Base-by-base conservation (phyloP, 345 rosid genomes). In the Combretum micranthum region DNA sequence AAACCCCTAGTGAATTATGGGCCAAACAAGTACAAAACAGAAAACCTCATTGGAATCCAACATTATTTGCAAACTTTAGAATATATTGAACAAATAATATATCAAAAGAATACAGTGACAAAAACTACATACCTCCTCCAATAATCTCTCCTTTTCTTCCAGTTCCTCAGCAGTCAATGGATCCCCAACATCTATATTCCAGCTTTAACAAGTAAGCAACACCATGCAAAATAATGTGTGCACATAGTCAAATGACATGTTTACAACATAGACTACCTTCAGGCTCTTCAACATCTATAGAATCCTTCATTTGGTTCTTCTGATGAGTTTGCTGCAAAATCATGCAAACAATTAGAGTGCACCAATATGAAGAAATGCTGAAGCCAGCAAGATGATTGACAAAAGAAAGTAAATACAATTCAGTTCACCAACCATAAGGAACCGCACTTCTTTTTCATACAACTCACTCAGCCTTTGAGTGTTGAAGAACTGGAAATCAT, bases 361-460 rank as follows among this genome's bases (percentile, higher is more conserved):
- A 54, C 3, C 16, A 17, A 45, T 45, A 23, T 20, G 17, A 15
- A 42, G 17, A 20, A 17, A 23, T 20, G 23, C 26, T 22, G 2
- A 14, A 14, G 21, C 50, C 13, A 42, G 32, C 14, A 18, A 50
- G 37, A 19, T 32, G 25, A 51, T 61, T 12, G 19, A 48, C 18
- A 45, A 39, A 59, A 47, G n/a, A 19, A 18, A 49, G 21, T 12
- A 22, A 21, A 50, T 10, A 19, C 12, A 48, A 50, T 13, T 53
- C 56, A 54, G 44, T 39, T 63, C 59, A 47, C 95, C 70, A 65
- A 94, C 99, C 99, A 90, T 85, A 67, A 76, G 89, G 72, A 73
- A 82, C 69, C 97, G 96, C 3, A 93, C 99, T 87, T 93, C 99
- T 70, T 90, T 93, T 81, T 93, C 99, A 79, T 89, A 93, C 71